phyloP scores from a whole-genome alignment of 2,329 filamentous ascomycete species.

The Penicillium sp. region DNA sequence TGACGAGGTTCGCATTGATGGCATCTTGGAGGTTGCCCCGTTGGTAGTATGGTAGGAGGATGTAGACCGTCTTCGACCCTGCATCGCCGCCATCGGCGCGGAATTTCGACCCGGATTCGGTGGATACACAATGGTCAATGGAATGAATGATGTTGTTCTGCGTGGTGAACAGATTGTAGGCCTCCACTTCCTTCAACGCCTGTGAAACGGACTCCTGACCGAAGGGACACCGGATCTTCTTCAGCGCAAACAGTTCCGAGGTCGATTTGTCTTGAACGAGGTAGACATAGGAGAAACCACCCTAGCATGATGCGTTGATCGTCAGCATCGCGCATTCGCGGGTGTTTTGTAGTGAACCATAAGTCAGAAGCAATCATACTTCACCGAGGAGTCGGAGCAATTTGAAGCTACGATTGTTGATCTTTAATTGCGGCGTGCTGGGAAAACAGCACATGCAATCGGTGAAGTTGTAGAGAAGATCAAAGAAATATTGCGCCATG shows the following conservation, averaged over 20 bases:
- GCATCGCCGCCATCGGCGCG: constrained; percentile 51
- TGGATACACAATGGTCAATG: constrained; percentile 72
- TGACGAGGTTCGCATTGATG: constrained; percentile 97
- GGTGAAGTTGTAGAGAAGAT: constrained; percentile 81
- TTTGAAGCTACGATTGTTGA: constrained; percentile 92
- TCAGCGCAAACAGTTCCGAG: constrained; percentile 81
- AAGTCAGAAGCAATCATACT: too few relatives aligned
- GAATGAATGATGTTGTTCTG: constrained; percentile 78
- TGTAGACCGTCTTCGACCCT: constrained; percentile 86
- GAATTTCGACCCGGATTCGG: constrained; percentile 53
- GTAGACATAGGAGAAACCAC: constrained; percentile 98
- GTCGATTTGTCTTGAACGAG: constrained; percentile 84
- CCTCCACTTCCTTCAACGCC: constrained; percentile 93
- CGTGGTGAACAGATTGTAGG: constrained; percentile 79
- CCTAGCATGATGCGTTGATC: constrained; percentile 47
- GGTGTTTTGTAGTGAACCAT: too few relatives aligned
- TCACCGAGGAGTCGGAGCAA: constrained; percentile 88
- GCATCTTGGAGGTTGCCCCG: constrained; percentile 93
- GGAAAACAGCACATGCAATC: constrained; percentile 97
- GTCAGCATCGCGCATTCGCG: too few relatives aligned
- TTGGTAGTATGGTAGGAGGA: constrained; percentile 88
- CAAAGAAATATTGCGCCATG: constrained; percentile 79
- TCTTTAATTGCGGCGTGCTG: constrained; percentile 82
- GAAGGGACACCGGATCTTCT: constrained; percentile 98
- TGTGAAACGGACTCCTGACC: constrained; percentile 90